A percentile compares a stretch with the other conserved stretches of the same genome.
Evolutionary conservation across 2,329 filamentous ascomycete genomes (phyloP).

Genomic region (Colletotrichum abscissum): DNA sequence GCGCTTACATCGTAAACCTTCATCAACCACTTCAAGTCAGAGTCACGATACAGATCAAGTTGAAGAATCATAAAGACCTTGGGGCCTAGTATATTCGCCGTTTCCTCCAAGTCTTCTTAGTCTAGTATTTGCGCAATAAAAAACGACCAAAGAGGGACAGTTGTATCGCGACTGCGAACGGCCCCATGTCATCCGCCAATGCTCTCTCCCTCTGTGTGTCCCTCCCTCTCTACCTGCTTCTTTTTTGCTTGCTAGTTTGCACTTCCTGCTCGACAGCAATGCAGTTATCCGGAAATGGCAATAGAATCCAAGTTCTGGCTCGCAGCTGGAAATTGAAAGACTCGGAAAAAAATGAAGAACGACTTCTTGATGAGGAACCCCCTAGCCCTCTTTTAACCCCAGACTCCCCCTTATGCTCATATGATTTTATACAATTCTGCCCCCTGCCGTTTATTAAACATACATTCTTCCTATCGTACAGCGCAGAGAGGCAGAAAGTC

Average conservation of each 20-base stretch:
- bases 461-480: constrained; percentile 34
- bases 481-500: constrained; percentile 24
- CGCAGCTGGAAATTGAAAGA: constrained; percentile 16
- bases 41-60: background rate
- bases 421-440: constrained; percentile 34
- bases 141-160: background rate
- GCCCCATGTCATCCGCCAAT: constrained; percentile 11
- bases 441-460: constrained; percentile 33
- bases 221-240: constrained; percentile 3
- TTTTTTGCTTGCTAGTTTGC: constrained; percentile 20
- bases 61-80: background rate
- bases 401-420: constrained; percentile 31
- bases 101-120: constrained; percentile 4
- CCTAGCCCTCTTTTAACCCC: constrained; percentile 29
- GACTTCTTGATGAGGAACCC: constrained; percentile 25
- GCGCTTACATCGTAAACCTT: background rate
- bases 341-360: constrained; percentile 9
- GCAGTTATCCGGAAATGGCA: constrained; percentile 34
- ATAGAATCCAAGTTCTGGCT: constrained; percentile 29
- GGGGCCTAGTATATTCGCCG: constrained; percentile 3
- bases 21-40: background rate
- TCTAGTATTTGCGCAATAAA: constrained; percentile 16
- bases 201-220: background rate
- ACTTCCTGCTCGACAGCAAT: constrained; percentile 29
- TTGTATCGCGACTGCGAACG: background rate